phyloP scores from a whole-genome alignment of 768 basidiomycete species.

The Leccinum incarnatum region DNA sequence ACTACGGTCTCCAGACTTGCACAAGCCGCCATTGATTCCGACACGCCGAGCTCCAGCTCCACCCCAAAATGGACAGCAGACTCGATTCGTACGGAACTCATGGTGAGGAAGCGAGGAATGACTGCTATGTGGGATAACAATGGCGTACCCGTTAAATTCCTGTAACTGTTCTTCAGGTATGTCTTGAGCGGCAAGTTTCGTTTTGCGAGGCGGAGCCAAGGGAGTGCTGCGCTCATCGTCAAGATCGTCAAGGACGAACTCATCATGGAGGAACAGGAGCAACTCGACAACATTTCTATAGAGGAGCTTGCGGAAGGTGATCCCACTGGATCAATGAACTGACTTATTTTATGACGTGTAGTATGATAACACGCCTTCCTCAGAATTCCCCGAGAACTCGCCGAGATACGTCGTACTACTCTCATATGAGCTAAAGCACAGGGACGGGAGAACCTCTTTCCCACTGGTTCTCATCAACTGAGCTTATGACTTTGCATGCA shows the following conservation, averaged over 20 bases:
- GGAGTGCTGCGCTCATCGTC: conserved; percentile 36
- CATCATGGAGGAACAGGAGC: conserved; percentile 80
- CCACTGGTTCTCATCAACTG: conserved; percentile 88
- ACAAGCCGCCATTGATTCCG: conserved; percentile 20
- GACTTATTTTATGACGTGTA: neutral
- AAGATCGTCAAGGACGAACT: conserved; percentile 76
- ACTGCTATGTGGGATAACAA: conserved; percentile 89
- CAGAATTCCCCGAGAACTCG: conserved; percentile 84
- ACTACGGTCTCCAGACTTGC: conserved; percentile 36
- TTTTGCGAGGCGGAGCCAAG: conserved; percentile 60
- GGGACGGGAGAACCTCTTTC: conserved; percentile 80
- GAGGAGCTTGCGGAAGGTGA: conserved; percentile 87
- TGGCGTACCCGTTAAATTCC: conserved; percentile 76
- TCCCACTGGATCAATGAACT: conserved; percentile 4
- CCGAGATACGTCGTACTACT: conserved; percentile 78
- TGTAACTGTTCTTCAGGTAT: conserved; percentile 91
- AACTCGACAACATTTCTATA: conserved; percentile 70
- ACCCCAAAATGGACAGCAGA: conserved; percentile 76
- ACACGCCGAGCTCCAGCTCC: conserved; percentile 20
- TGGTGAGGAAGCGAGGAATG: conserved; percentile 97
- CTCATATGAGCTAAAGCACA: conserved; percentile 77
- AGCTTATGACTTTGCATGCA: conserved; percentile 77
- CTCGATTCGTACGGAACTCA: conserved; percentile 85
- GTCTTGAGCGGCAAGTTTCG: conserved; percentile 65
- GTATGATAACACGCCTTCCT: neutral